Conservation (phyloP, 2,329 filamentous ascomycete genomes). For the Sclerotinia spermophila region DNA sequence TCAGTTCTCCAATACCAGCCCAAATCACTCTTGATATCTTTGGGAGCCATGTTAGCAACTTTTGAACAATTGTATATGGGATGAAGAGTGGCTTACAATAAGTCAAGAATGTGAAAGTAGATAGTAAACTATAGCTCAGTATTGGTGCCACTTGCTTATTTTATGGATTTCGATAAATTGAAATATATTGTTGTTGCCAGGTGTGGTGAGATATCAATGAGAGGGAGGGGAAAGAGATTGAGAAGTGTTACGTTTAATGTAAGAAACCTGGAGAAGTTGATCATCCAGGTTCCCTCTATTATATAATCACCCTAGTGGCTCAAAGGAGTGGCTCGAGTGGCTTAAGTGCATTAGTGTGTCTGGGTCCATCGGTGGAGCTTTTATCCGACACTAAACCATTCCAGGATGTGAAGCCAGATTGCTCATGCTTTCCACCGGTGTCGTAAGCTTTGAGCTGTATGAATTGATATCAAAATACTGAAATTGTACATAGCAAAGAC, state of each 20-base stretch:
- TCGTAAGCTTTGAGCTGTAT: slow-evolving; percentile 21
- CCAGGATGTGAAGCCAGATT: slow-evolving; percentile 25
- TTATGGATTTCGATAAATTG: neutral
- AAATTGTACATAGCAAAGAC: neutral
- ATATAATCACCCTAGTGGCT: slow-evolving; percentile 4
- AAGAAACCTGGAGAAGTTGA: slow-evolving; percentile 12
- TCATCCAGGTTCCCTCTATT: neutral
- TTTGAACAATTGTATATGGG: neutral
- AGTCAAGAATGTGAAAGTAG: neutral
- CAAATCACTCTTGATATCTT: neutral
- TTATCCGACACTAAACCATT: slow-evolving; percentile 21
- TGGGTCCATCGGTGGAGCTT: slow-evolving; percentile 17
- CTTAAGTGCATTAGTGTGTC: slow-evolving; percentile 16
- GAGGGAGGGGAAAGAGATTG: neutral
- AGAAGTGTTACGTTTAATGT: neutral
- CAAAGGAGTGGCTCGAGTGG: neutral
- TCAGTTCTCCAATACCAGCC: neutral
- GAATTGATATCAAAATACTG: neutral
- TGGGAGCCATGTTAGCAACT: neutral
- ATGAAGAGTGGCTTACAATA: neutral
- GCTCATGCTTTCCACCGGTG: neutral
- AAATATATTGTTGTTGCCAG: neutral
- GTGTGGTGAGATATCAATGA: neutral
- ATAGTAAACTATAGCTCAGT: neutral
- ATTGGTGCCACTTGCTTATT: neutral